Evolutionary conservation across 2,329 filamentous ascomycete species (phyloP).

Genomic region (Fusarium dlaminii): DNA sequence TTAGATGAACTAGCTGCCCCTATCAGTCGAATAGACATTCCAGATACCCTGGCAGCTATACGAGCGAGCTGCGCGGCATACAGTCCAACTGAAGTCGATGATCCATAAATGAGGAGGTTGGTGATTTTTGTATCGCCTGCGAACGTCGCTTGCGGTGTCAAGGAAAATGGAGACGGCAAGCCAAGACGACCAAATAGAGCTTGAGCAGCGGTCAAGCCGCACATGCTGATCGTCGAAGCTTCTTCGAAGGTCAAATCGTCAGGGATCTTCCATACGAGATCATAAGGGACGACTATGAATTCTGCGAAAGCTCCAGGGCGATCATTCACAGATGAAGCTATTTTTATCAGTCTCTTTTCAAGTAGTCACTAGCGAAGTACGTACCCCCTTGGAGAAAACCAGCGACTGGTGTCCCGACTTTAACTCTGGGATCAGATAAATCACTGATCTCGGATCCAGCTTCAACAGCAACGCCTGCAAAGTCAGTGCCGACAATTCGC

Average conservation of each 20-base stretch:
- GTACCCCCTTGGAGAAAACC: slow-evolving; percentile 54
- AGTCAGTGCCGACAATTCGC: slow-evolving; percentile 53
- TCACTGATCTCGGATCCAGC: slow-evolving; percentile 19
- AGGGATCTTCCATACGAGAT: slow-evolving; percentile 52
- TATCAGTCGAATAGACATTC: slow-evolving; percentile 37
- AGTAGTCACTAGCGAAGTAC: accelerated
- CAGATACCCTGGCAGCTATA: not conserved
- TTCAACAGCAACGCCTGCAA: slow-evolving; percentile 48
- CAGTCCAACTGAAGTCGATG: slow-evolving; percentile 47
- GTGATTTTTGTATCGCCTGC: not conserved
- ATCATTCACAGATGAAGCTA: slow-evolving; percentile 52
- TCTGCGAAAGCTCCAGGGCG: slow-evolving; percentile 58
- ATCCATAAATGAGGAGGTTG: slow-evolving; percentile 46
- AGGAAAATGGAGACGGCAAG: slow-evolving; percentile 19
- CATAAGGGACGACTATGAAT: slow-evolving; percentile 47
- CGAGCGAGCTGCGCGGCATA: slow-evolving; percentile 47
- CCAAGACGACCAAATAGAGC: slow-evolving; percentile 51
- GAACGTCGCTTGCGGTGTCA: accelerated
- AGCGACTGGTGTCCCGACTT: slow-evolving; percentile 48
- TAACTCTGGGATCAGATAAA: slow-evolving; percentile 17
- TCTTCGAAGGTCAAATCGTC: slow-evolving; percentile 45
- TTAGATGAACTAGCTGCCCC: slow-evolving; percentile 44
- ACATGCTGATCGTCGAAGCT: slow-evolving; percentile 53
- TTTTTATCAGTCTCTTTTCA: accelerated
- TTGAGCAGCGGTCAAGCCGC: slow-evolving; percentile 55